Evolutionary conservation across 495 filamentous ascomycete species (phyloP), one percentile per base, ranked within the genome.

Genomic region (Filosporella fistucella): DNA sequence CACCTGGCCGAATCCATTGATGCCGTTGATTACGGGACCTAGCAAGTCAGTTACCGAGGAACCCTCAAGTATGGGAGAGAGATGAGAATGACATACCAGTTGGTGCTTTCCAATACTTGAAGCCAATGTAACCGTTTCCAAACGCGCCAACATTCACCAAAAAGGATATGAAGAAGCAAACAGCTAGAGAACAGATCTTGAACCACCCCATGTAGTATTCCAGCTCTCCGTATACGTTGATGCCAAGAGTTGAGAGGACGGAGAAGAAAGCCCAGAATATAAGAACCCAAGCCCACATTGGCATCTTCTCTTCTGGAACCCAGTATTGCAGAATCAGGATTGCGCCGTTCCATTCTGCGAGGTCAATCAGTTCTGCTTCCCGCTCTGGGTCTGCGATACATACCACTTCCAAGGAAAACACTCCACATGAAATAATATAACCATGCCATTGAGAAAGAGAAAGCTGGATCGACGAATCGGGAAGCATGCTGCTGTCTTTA

Each of bases 361-460:
- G 8, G 18, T 41, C n/a, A n/a, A n/a, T 36, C n/a, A 36, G 33
- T 8, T 7, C 33, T 4, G 6, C 33, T 30, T 8, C 28, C 28
- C 28, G 18, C 7, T 7, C 5, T 14, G 33, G n/a, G 7, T 5
- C n/a, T 4, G 13, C 7, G 10, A 18, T 23, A 16, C 14, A 25
- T 29, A 42, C 39, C 39, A 17, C 39, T 42, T 25, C 39, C 39
- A 12, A 42, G 39, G 18, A 42, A 28, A 16, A 41, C 28, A 33
- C 22, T 20, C 46, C 46, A 49, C 35, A 49, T 40, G 17, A 30
- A 45, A 61, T 41, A 59, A 48, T 51, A 60, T 75, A 79, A 79
- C 84, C 85, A 90, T 17, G 83, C 85, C 61, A 89, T 79, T 14
- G 85, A 76, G 57, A 89, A 89, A 22, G 84, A 83, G 55, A 89